Percentiles rank a stretch among this genome's conserved stretches.
Evolutionary conservation across 2,329 filamentous ascomycete species (phyloP).

Genomic region (Ascomycota sp.): DNA sequence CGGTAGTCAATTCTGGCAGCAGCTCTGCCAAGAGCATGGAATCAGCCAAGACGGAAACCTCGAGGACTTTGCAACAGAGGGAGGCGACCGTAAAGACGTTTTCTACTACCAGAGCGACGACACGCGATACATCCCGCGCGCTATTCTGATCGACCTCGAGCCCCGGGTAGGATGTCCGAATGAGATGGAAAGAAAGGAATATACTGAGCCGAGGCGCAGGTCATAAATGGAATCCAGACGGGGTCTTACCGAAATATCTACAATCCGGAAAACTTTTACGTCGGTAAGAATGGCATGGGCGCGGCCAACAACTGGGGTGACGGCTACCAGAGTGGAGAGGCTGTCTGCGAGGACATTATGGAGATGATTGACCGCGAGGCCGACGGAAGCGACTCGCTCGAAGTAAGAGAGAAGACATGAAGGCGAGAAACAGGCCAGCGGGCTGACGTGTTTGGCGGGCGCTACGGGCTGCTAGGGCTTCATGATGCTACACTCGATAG

Average conservation of each 20-base stretch:
- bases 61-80: conserved; percentile 92
- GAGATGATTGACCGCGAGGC: conserved; percentile 99
- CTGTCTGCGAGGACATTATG: conserved; percentile 87
- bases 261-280: conserved; percentile 97
- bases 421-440: background rate
- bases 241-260: conserved; percentile 96
- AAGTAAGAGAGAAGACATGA: conserved; percentile 26
- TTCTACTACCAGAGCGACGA: conserved; percentile 99
- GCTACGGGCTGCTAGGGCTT: conserved; percentile 37
- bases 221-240: conserved; percentile 79
- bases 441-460: background rate
- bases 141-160: conserved; percentile 86
- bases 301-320: conserved; percentile 98
- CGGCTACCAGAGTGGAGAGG: conserved; percentile 80
- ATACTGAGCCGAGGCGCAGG: conserved; percentile 15
- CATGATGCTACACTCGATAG: conserved; percentile 97
- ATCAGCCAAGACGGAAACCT: conserved; percentile 95
- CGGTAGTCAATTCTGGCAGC: conserved; percentile 96
- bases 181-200: background rate
- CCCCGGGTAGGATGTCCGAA: conserved; percentile 38
- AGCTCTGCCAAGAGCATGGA: conserved; percentile 90
- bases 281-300: conserved; percentile 79
- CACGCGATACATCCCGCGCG: conserved; percentile 88
- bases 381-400: conserved; percentile 88
- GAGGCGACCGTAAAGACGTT: conserved; percentile 92